A percentile compares a stretch with the other conserved stretches of the same genome.
Conservation (phyloP, 1,139 yeast genomes). For the Debaryomyces singareniensis region DNA sequence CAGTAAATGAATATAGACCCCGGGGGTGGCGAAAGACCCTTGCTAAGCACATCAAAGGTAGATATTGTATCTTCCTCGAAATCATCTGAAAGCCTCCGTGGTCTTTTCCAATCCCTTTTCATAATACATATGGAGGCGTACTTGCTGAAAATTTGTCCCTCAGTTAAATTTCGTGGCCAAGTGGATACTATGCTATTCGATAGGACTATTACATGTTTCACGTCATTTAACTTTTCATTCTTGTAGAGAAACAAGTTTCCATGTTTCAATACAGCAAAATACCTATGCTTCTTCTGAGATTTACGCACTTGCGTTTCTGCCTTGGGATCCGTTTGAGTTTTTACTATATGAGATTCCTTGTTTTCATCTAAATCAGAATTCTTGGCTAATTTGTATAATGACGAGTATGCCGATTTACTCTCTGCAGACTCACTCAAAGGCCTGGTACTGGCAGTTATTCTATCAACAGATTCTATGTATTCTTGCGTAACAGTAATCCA, state of each 20-base stretch:
- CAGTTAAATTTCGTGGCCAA: constrained; percentile 79
- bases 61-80: constrained; percentile 12
- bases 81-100: constrained; percentile 22
- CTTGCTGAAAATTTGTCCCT: constrained; percentile 74
- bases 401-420: constrained; percentile 50
- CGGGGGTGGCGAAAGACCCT: constrained; percentile 34
- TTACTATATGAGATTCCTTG: constrained; percentile 3
- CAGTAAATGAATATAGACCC: constrained; percentile 68
- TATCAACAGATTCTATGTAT: constrained; percentile 47
- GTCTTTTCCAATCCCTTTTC: constrained; percentile 28
- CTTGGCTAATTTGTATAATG: constrained; percentile 53
- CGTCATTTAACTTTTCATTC: constrained; percentile 58
- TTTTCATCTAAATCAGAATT: constrained; percentile 11
- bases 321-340: constrained; percentile 1
- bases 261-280: constrained; percentile 67
- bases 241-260: constrained; percentile 81
- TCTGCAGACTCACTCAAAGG: constrained; percentile 33
- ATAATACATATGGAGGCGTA: constrained; percentile 72
- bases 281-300: constrained; percentile 49
- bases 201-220: constrained; percentile 74
- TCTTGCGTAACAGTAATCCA: constrained; percentile 84
- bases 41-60: constrained; percentile 16
- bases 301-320: constrained; percentile 7
- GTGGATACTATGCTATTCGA: constrained; percentile 63
- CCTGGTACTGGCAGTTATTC: constrained; percentile 26